These are phyloP conservation scores for Cardiospermum halicacabum DNA, from an alignment of 345 rosid genomes.

Conservation along the genomic window DNA sequence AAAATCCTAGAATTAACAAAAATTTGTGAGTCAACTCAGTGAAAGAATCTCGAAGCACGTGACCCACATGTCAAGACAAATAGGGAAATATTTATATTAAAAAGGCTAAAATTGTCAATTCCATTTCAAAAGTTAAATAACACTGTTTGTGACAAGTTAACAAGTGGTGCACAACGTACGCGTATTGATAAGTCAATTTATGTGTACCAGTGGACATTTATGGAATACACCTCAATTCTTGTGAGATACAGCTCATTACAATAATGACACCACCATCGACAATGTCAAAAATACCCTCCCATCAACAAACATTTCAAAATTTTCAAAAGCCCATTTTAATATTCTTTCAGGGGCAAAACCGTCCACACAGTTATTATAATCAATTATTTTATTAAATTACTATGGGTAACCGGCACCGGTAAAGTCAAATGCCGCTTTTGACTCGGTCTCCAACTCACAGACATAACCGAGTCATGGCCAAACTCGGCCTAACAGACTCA, in stretches of 20 bases:
- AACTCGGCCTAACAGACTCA: too few species aligned
- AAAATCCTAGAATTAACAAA: conserved; percentile 34
- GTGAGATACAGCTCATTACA: conserved; percentile 50
- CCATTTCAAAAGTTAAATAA: too few species aligned
- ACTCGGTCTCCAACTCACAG: conserved; percentile 24
- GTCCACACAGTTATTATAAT: conserved; percentile 13
- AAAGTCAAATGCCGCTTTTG: conserved; percentile 17
- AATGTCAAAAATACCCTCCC: conserved; percentile 33
- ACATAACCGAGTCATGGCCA: conserved; percentile 18
- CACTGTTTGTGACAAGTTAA: too few species aligned
- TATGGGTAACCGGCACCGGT: conserved; percentile 21
- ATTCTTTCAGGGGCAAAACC: conserved; percentile 21
- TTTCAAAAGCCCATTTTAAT: neutral
- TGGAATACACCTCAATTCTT: conserved; percentile 29
- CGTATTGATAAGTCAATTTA: conserved; percentile 18
- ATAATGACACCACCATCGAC: conserved; percentile 19
- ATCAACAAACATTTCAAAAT: neutral
- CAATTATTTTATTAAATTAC: neutral
- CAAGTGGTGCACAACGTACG: neutral
- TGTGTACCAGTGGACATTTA: conserved; percentile 30
- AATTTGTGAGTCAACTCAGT: neutral
- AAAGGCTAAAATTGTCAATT: conserved; percentile 11
- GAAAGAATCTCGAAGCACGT: neutral
- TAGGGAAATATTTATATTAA: neutral
- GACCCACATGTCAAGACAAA: conserved; percentile 15